A percentile compares a stretch with the other conserved stretches of the same genome.
phyloP scores from a whole-genome alignment of 139 green algal genomes.

The Pycnococcus provasolii region DNA sequence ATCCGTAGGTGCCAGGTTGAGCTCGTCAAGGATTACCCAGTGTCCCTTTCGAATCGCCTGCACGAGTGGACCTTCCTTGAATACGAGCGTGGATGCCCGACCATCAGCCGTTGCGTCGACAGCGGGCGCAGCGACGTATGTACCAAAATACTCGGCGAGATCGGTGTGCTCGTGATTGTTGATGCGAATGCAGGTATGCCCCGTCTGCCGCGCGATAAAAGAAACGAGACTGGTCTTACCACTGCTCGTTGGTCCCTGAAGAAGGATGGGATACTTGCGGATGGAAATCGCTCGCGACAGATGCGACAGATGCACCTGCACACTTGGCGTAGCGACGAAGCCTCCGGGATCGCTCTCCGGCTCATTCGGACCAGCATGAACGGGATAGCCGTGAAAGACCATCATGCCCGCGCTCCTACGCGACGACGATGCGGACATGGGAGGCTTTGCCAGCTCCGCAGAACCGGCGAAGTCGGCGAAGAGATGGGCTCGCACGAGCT shows the following conservation, averaged over 20 bases:
- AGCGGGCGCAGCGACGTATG: slow-evolving; percentile 46
- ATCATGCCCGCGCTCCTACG: too few relatives aligned
- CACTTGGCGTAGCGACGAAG: slow-evolving; percentile 78
- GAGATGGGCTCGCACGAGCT: too few relatives aligned
- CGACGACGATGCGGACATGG: too few relatives aligned
- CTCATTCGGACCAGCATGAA: background rate
- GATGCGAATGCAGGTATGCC: slow-evolving; percentile 74
- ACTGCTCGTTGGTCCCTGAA: slow-evolving; percentile 89
- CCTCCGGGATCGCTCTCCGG: background rate
- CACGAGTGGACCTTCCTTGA: slow-evolving; percentile 86
- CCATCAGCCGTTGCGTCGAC: slow-evolving; percentile 7
- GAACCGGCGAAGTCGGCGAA: too few relatives aligned
- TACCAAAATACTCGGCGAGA: slow-evolving; percentile 94
- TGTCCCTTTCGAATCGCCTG: slow-evolving; percentile 70
- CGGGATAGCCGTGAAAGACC: background rate
- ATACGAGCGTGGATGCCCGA: slow-evolving; percentile 42
- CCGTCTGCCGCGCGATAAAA: slow-evolving; percentile 82
- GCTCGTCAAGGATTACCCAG: slow-evolving; percentile 97
- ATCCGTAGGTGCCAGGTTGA: slow-evolving; percentile 78
- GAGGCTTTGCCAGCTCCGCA: too few relatives aligned
- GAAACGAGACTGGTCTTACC: slow-evolving; percentile 94
- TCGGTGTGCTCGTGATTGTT: slow-evolving; percentile 99
- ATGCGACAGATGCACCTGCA: slow-evolving; percentile 69
- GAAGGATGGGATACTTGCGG: slow-evolving; percentile 67
- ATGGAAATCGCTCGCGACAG: slow-evolving; percentile 79